Evolutionary conservation across 2,329 filamentous ascomycete genomes (phyloP).

Genomic region (Bisporella sp.): DNA sequence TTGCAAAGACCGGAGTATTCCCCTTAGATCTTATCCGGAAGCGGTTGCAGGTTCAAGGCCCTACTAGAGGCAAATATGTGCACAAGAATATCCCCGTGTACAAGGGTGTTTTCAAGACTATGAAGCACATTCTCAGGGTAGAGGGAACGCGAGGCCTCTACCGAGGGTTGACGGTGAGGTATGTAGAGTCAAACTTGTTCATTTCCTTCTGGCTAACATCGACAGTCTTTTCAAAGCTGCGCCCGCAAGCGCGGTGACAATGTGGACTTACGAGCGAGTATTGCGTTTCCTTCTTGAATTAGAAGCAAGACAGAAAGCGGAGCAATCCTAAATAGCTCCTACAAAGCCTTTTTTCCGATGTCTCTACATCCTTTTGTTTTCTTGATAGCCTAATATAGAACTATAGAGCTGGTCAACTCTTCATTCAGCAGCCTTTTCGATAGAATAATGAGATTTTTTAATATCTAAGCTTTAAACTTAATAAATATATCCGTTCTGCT

Average conservation of each 20-base stretch:
- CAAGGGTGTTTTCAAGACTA: conserved; percentile 54
- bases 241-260: conserved; percentile 68
- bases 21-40: conserved; percentile 90
- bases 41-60: conserved; percentile 90
- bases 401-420: no score
- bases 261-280: conserved; percentile 68
- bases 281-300: conserved; percentile 31
- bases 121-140: conserved; percentile 57
- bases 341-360: no score
- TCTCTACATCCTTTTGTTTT: no score
- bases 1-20: conserved; percentile 86
- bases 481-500: no score
- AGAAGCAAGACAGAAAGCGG: conserved; percentile 5
- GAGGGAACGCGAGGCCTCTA: conserved; percentile 82
- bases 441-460: no score
- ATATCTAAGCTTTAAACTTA: no score
- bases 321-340: no score
- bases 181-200: not conserved
- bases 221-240: conserved; percentile 77
- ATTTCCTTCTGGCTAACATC: conserved; percentile 5
- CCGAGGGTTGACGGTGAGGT: conserved; percentile 72
- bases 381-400: no score
- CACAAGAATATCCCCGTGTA: conserved; percentile 88
- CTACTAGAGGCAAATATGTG: conserved; percentile 70
- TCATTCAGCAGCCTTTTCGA: no score